A percentile compares a stretch with the other conserved stretches of the same genome.
These are phyloP conservation scores for Aspergillus bridgeri DNA, from an alignment of 495 filamentous ascomycete species.

Conservation along the genomic window DNA sequence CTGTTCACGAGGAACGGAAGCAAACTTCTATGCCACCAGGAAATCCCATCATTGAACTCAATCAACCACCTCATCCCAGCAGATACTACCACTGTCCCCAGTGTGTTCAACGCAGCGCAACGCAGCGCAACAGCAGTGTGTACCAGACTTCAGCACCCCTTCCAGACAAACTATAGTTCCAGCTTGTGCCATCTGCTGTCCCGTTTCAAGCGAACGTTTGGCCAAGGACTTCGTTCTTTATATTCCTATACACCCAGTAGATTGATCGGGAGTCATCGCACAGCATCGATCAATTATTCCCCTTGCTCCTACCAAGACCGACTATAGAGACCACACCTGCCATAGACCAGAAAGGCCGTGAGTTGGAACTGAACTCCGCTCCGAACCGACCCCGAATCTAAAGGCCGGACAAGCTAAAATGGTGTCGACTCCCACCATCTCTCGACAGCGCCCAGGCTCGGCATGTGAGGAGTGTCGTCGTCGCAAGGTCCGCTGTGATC, in stretches of 20 bases:
- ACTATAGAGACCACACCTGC: neutral
- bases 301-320: neutral
- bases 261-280: neutral
- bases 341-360: neutral
- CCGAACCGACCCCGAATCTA: no score
- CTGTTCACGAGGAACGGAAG: no score
- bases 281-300: neutral
- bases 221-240: no score
- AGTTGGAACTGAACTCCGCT: no score
- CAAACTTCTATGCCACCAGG: no score
- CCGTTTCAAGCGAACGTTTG: no score
- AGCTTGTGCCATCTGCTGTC: no score
- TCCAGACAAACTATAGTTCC: neutral
- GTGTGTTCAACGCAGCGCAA: neutral
- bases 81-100: no score
- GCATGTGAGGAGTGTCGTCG: conserved; percentile 44
- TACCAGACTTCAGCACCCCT: neutral
- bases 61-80: no score
- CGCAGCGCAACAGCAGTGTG: neutral
- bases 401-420: neutral
- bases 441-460: conserved; percentile 20
- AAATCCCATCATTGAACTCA: no score
- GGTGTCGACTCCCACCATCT: conserved; percentile 12
- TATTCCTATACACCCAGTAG: neutral
- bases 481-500: conserved; percentile 47